Evolutionary conservation across 495 filamentous ascomycete species (phyloP), one percentile per base, ranked within the genome.

Genomic region (Penicillium paradoxum): DNA sequence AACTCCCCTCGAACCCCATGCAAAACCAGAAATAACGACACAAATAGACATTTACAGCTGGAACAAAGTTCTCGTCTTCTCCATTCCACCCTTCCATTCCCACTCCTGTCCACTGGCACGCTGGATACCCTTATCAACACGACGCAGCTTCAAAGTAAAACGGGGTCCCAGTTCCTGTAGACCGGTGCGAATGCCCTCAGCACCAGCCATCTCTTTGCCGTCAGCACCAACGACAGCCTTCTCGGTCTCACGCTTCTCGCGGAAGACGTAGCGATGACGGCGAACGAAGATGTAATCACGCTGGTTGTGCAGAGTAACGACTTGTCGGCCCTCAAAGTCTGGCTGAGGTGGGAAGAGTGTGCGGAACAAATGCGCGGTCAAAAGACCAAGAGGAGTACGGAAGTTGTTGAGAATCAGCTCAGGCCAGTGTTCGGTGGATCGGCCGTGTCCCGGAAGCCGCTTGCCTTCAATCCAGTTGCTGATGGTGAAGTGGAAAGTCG

Each of bases 391-490:
- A 0, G 93, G 90, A 0, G 95, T 98, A 58, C 89, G 83, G 76
- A 98, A 98, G 64, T 91, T 91, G 69, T 97, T 97, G 32, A 98
- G 79, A 43, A 97, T 88, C 36, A 98, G 79, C 70, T 98, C 93
- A 4, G 92, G 93, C 56, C 84, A 90, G 70, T 96, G 92, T 36
- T 87, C 83, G 0, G 92, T 96, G 0, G 92, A 80, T 34, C 86
- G 87, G 33, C 92, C 92, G 65, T 97, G 92, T 2, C 91, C 91
- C 1, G 88, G 87, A 2, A 98, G 74, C 22, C 84, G 82, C 67
- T 86, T 86, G 4, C 90, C 88, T 51, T 91, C 89, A 14, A 90
- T 75, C 83, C 90, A 98, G 56, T 91, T 93, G 38, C 81, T 82
- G 55, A 96, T 84, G 30, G 72, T 79, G 73, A 93, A 95, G 57